Conservation (phyloP, 352 stramenopile species). For the Globisporangium barbulae region DNA sequence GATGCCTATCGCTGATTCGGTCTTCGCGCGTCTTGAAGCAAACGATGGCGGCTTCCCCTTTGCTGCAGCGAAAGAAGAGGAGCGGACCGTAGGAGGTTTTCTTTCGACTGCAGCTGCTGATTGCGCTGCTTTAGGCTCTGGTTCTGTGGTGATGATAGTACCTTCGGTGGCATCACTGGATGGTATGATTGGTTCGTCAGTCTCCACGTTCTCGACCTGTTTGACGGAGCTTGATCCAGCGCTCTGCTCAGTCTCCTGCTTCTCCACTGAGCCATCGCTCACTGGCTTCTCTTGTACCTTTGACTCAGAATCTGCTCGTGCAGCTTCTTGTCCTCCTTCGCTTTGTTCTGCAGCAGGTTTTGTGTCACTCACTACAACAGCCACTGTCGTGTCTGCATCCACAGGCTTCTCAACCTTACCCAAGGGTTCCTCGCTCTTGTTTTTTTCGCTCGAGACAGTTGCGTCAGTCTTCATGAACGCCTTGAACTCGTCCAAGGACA, state of each 20-base stretch:
- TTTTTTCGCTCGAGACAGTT: neutral
- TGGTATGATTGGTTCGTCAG: neutral
- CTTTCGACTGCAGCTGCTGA: neutral
- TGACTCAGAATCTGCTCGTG: neutral
- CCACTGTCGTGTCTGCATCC: neutral
- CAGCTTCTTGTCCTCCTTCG: neutral
- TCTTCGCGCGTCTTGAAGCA: constrained; percentile 22
- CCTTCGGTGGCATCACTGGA: neutral
- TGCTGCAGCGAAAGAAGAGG: constrained; percentile 23
- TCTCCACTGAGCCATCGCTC: neutral
- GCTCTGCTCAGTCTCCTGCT: neutral
- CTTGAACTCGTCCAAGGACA: constrained; percentile 61
- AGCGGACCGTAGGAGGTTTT: constrained; percentile 12
- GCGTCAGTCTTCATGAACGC: constrained; percentile 27
- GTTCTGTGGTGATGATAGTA: neutral
- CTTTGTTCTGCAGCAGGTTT: neutral
- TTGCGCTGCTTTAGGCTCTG: neutral
- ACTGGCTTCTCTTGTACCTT: neutral
- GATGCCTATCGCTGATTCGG: constrained; percentile 9
- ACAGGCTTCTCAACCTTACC: neutral
- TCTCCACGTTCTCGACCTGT: neutral
- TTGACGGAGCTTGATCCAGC: neutral
- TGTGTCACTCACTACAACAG: neutral
- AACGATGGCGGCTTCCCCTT: constrained; percentile 11
- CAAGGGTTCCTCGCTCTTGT: neutral